Conservation (phyloP, 257 asterid genomes). For the Apocynum venetum region DNA sequence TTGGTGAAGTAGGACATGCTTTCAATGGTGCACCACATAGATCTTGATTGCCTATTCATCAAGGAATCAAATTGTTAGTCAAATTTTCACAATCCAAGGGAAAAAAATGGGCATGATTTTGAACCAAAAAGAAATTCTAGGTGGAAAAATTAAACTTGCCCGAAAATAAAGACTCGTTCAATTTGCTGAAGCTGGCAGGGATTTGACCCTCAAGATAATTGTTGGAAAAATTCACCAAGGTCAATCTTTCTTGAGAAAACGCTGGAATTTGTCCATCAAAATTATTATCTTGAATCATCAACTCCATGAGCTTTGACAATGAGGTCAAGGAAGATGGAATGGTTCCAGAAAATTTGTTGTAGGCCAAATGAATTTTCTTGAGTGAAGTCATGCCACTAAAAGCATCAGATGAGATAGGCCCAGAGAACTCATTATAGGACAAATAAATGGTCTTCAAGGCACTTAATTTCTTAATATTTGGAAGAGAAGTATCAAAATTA, state of each 20-base stretch:
- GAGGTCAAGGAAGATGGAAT: slow-evolving; percentile 47
- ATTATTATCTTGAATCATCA: slow-evolving; percentile 50
- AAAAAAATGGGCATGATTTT: no score
- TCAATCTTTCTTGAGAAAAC: slow-evolving; percentile 34
- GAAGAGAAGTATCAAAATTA: slow-evolving; percentile 53
- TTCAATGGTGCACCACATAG: slow-evolving; percentile 72
- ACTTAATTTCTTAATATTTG: slow-evolving; percentile 36
- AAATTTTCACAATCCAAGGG: no score
- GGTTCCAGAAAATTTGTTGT: slow-evolving; percentile 49
- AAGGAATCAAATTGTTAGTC: no score
- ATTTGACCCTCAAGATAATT: slow-evolving; percentile 57
- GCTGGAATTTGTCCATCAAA: slow-evolving; percentile 56
- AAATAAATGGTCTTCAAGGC: slow-evolving; percentile 41
- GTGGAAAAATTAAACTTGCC: slow-evolving; percentile 29
- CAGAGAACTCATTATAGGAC: slow-evolving; percentile 53
- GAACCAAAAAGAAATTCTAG: no score
- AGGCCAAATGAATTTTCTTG: slow-evolving; percentile 59
- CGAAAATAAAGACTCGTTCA: slow-evolving; percentile 37
- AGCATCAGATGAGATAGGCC: slow-evolving; percentile 34
- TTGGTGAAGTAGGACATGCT: slow-evolving; percentile 28
- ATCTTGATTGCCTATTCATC: slow-evolving; percentile 46
- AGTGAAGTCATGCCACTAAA: slow-evolving; percentile 56
- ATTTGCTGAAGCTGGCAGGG: slow-evolving; percentile 40
- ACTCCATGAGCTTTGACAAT: slow-evolving; percentile 51
- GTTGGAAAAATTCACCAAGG: slow-evolving; percentile 38